Evolutionary conservation across 2,329 filamentous ascomycete species (phyloP).

Genomic region (Fusarium neocosmosporiellum): DNA sequence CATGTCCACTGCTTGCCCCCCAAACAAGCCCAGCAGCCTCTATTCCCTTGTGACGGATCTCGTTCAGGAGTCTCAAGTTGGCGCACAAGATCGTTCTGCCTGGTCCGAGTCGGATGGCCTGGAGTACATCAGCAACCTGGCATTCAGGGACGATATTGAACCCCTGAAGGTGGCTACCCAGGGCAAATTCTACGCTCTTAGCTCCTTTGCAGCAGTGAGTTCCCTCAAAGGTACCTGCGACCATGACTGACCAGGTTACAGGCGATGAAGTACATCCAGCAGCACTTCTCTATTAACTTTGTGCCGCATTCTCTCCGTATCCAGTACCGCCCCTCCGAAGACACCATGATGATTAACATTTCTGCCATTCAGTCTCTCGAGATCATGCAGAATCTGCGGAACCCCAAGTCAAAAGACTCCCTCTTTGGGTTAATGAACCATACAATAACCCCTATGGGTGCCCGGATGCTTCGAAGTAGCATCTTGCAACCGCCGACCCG

Average conservation of each 20-base stretch:
- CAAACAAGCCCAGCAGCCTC: slow-evolving; percentile 77
- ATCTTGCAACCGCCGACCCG: slow-evolving; percentile 89
- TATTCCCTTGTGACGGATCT: slow-evolving; percentile 77
- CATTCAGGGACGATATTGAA: slow-evolving; percentile 82
- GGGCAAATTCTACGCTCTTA: slow-evolving; percentile 88
- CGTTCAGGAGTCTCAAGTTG: slow-evolving; percentile 46
- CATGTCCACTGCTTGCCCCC: slow-evolving; percentile 73
- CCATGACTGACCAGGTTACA: slow-evolving; percentile 50
- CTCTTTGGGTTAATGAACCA: slow-evolving; percentile 88
- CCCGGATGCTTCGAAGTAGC: slow-evolving; percentile 83
- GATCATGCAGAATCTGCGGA: slow-evolving; percentile 86
- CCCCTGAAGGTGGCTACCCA: slow-evolving; percentile 81
- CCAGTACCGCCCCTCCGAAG: slow-evolving; percentile 87
- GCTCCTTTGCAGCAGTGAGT: slow-evolving; percentile 85
- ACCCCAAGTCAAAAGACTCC: slow-evolving; percentile 81
- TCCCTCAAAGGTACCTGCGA: accelerated
- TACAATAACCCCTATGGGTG: slow-evolving; percentile 89
- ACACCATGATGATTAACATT: slow-evolving; percentile 95
- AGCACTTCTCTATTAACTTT: slow-evolving; percentile 75
- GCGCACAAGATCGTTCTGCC: slow-evolving; percentile 76
- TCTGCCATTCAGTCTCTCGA: slow-evolving; percentile 89
- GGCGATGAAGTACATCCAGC: slow-evolving; percentile 84
- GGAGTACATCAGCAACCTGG: slow-evolving; percentile 82
- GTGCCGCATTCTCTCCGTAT: slow-evolving; percentile 84
- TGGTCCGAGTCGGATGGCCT: slow-evolving; percentile 85